These are phyloP conservation scores for Ceratobasidium sp. DNA, from an alignment of 1,284 basidiomycete species.

Conservation along the genomic window DNA sequence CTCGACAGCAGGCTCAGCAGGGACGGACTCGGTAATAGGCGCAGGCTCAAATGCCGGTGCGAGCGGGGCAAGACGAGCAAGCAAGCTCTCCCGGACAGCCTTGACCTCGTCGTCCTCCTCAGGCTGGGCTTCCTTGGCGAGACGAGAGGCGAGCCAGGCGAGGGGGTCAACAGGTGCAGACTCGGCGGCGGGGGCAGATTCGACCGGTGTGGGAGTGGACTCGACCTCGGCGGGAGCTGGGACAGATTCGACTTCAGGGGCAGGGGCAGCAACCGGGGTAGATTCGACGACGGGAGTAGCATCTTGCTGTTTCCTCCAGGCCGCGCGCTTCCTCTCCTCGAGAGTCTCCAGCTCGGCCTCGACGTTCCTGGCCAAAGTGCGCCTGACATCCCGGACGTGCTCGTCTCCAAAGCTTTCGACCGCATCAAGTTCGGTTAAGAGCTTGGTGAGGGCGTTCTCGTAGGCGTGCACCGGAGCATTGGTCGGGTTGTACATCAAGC, in stretches of 20 bases:
- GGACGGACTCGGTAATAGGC: not conserved
- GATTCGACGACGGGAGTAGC: conserved; percentile 24
- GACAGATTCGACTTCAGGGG: conserved; percentile 29
- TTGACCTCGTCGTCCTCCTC: conserved; percentile 24
- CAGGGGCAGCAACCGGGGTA: conserved; percentile 2
- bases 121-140: not conserved
- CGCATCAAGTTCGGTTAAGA: conserved; percentile 70
- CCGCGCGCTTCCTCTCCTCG: conserved; percentile 53
- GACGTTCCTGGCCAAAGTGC: conserved; percentile 64
- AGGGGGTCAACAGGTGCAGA: not conserved
- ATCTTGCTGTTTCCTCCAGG: conserved; percentile 45
- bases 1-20: not conserved
- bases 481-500: conserved; percentile 57
- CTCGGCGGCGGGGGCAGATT: conserved; percentile 38
- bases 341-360: conserved; percentile 66
- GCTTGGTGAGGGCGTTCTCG: conserved; percentile 64
- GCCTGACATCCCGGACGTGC: conserved; percentile 63
- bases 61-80: not conserved
- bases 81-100: conserved; percentile 10
- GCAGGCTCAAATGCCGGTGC: conserved; percentile 5
- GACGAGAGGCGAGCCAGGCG: conserved; percentile 15
- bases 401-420: conserved; percentile 69
- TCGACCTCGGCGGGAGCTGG: conserved; percentile 16
- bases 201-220: conserved; percentile 26
- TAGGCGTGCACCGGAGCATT: conserved; percentile 67